Evolutionary conservation across 2,329 filamentous ascomycete species (phyloP).

Genomic region (Monilinia vaccinii-corymbosi): DNA sequence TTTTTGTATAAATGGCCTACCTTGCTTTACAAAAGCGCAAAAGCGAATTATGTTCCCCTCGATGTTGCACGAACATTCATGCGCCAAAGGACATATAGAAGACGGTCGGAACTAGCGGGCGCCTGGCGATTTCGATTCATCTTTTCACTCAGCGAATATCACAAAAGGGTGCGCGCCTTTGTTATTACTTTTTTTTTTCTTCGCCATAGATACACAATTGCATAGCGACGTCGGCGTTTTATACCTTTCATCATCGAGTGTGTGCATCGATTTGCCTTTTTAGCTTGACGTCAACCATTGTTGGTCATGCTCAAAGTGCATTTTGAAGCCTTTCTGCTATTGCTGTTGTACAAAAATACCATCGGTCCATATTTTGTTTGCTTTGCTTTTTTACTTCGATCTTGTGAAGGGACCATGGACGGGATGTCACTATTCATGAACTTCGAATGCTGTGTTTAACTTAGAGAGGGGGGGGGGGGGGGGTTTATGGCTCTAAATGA

Average conservation of each 20-base stretch:
- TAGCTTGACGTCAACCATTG: neutral
- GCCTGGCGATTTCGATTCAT: constrained; percentile 7
- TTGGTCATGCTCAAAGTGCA: constrained; percentile 1
- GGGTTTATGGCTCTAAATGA: neutral
- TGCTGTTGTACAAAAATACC: constrained; percentile 8
- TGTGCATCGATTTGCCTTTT: neutral
- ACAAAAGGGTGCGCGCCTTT: constrained; percentile 3
- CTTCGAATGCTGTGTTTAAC: constrained; percentile 1
- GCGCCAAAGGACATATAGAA: constrained; percentile 13
- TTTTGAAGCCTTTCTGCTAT: constrained; percentile 2
- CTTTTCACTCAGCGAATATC: constrained; percentile 4
- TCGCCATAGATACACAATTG: constrained; percentile 8
- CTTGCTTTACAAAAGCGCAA: constrained; percentile 7
- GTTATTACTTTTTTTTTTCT: constrained; percentile 6
- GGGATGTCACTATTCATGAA: neutral
- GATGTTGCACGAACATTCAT: constrained; percentile 8
- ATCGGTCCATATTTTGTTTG: neutral
- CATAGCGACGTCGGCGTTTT: constrained; percentile 12
- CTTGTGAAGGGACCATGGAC: neutral
- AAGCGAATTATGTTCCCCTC: constrained; percentile 10
- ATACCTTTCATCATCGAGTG: neutral
- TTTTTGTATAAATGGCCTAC: constrained; percentile 19
- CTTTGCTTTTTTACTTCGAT: neutral
- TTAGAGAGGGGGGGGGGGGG: neutral
- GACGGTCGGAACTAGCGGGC: constrained; percentile 5